Base-by-base conservation (phyloP, 2,329 filamentous ascomycete species). In the Keithomyces neogunnii region DNA sequence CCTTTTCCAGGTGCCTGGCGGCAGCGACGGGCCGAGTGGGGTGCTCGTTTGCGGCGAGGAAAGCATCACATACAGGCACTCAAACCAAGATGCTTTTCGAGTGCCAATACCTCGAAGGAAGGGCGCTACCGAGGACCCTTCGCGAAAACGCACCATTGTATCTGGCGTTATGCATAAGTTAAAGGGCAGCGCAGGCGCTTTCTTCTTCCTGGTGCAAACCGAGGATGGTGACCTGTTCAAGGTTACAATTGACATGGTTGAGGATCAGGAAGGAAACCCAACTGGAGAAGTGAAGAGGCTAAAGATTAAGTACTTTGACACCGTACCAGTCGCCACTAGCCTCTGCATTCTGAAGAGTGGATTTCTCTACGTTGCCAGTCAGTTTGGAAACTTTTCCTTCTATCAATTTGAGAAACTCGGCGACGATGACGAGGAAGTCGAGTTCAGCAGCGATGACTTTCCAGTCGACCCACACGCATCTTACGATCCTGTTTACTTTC, bases 151-250 rank as follows among this genome's bases (percentile, higher is more conserved):
- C 31, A 84, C 76, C 33, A 93, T 99, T 53, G 84, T 92, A 2
- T 81, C 88, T 3, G 93, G 93, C 47, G 90, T 96, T n/a, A 92
- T 97, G 84, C 93, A 99, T 72, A 95, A 95, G 67, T 85, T 96
- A 66, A 92, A 93, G 62, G 82, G 82, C 54, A 84, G 77, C 53
- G 77, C 76, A 5, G 90, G 90, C 31, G 90, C 91, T 2, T 99
- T 99, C 72, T 99, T 99, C 74, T 96, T 97, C 66, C 80, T 99
- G 3, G 73, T 99, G 1, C 93, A 99, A 66, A 90, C 88, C 0
- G 93, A 99, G 52, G 95, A 99, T 66, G 93, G 93, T n/a, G 95
- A 99, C 67, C 75, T 99, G 5, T 97, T 99, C 78, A 97, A 97
- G 67, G 80, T 97, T 47, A 96, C 86, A 0, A 84, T 99, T 54